phyloP scores from a whole-genome alignment of 805 yeast genomes.

The Pichia sporocuriosa region DNA sequence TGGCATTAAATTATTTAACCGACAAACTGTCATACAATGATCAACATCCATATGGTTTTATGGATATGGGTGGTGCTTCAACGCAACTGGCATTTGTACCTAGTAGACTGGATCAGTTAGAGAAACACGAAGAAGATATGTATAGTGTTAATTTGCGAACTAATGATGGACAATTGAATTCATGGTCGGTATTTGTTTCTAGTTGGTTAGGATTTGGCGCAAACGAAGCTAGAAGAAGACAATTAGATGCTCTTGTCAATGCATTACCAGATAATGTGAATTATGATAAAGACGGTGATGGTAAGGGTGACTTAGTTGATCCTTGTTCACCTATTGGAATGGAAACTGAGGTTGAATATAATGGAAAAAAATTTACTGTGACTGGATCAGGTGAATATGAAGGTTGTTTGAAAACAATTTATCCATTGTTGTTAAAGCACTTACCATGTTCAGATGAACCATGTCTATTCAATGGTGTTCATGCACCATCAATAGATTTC shows the following conservation, averaged over 20 bases:
- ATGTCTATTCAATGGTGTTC: slow-evolving; percentile 91
- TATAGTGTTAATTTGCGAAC: slow-evolving; percentile 59
- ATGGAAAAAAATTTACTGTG: slow-evolving; percentile 43
- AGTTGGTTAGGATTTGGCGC: slow-evolving; percentile 99
- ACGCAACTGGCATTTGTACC: slow-evolving; percentile 95
- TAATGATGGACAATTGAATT: slow-evolving; percentile 61
- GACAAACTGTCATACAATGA: slow-evolving; percentile 52
- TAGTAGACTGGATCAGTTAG: slow-evolving; percentile 48
- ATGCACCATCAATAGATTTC: slow-evolving; percentile 84
- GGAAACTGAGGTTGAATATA: slow-evolving; percentile 37
- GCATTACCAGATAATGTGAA: slow-evolving; percentile 39
- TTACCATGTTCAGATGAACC: slow-evolving; percentile 83
- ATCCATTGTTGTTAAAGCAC: slow-evolving; percentile 72
- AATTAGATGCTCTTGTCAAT: slow-evolving; percentile 48
- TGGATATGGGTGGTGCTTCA: slow-evolving; percentile 99
- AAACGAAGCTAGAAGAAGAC: slow-evolving; percentile 79
- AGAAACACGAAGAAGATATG: slow-evolving; percentile 66
- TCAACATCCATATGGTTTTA: slow-evolving; percentile 67
- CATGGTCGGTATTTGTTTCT: slow-evolving; percentile 85
- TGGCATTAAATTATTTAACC: slow-evolving; percentile 79
- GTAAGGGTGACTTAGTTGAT: slow-evolving; percentile 47
- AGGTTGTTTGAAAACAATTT: slow-evolving; percentile 61
- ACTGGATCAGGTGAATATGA: slow-evolving; percentile 76
- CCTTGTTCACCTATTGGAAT: slow-evolving; percentile 78
- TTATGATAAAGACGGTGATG: slow-evolving; percentile 41